These are phyloP conservation scores for Xylaria sp. DNA, from an alignment of 495 filamentous ascomycete genomes.

Conservation along the genomic window DNA sequence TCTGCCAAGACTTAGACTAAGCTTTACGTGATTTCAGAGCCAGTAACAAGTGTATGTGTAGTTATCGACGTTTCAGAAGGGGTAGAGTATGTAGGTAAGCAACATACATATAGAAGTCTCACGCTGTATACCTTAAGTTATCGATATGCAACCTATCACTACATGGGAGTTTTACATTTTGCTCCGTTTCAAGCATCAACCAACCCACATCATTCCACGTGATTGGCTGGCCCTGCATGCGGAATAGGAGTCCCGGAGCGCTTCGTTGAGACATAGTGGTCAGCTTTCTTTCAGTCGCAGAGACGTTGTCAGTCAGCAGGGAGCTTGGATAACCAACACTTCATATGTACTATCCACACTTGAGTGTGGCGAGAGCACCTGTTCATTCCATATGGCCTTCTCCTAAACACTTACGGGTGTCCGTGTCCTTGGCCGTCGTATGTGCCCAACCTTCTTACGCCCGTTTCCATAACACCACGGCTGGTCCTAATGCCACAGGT, in stretches of 20 bases:
- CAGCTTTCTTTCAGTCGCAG: neutral
- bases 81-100: too few relatives aligned
- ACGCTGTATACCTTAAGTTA: too few relatives aligned
- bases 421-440: too few relatives aligned
- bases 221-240: neutral
- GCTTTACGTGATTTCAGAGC: too few relatives aligned
- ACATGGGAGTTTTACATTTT: too few relatives aligned
- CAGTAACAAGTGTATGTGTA: too few relatives aligned
- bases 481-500: neutral
- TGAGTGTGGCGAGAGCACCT: neutral
- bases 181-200: neutral
- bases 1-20: too few relatives aligned
- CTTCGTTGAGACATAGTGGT: neutral
- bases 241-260: neutral
- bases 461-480: neutral
- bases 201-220: neutral
- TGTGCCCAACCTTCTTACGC: neutral
- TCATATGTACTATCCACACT: neutral
- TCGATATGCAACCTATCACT: too few relatives aligned
- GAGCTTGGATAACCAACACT: neutral
- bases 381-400: neutral
- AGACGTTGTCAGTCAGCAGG: neutral
- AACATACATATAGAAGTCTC: too few relatives aligned
- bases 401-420: too few relatives aligned
- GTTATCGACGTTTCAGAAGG: too few relatives aligned